A percentile compares a stretch with the other conserved stretches of the same genome.
Conservation (phyloP, 1,139 yeast genomes). For the Yamadazyma sp. region DNA sequence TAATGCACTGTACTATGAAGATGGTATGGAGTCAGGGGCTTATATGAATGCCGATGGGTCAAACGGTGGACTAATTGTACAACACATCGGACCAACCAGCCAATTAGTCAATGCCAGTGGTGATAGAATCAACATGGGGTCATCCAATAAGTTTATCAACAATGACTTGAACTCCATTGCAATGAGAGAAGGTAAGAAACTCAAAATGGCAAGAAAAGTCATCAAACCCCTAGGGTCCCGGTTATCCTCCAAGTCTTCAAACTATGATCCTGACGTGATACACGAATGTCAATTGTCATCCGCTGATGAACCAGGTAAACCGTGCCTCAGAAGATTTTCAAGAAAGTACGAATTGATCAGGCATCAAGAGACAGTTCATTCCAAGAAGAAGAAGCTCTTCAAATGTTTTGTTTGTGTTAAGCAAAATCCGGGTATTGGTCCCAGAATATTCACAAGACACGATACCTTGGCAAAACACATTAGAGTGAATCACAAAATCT, state of each 20-base stretch:
- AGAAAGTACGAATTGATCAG: constrained; percentile 92
- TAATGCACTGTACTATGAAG: not conserved
- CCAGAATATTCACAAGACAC: constrained; percentile 84
- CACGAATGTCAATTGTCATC: constrained; percentile 51
- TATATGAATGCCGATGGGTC: not conserved
- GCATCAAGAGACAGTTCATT: constrained; percentile 96
- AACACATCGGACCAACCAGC: constrained; percentile 9
- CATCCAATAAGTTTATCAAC: constrained; percentile 19
- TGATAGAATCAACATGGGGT: constrained; percentile 12
- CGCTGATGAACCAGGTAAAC: constrained; percentile 49
- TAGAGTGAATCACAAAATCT: constrained; percentile 79
- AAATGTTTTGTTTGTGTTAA: constrained; percentile 84
- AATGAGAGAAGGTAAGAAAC: constrained; percentile 24
- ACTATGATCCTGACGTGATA: constrained; percentile 50
- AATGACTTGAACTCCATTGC: constrained; percentile 23
- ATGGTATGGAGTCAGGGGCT: not conserved
- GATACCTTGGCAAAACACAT: constrained; percentile 95
- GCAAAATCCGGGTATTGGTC: constrained; percentile 49
- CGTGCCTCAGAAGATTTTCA: constrained; percentile 82
- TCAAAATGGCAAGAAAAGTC: constrained; percentile 26
- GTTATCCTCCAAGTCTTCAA: constrained; percentile 38
- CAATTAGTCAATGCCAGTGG: constrained; percentile 7
- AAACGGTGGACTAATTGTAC: constrained; percentile 6
- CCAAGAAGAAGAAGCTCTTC: constrained; percentile 80
- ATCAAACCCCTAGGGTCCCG: constrained; percentile 25